These are phyloP conservation scores for Podaxis rugospora DNA, from an alignment of 768 basidiomycete genomes.

Conservation along the genomic window DNA sequence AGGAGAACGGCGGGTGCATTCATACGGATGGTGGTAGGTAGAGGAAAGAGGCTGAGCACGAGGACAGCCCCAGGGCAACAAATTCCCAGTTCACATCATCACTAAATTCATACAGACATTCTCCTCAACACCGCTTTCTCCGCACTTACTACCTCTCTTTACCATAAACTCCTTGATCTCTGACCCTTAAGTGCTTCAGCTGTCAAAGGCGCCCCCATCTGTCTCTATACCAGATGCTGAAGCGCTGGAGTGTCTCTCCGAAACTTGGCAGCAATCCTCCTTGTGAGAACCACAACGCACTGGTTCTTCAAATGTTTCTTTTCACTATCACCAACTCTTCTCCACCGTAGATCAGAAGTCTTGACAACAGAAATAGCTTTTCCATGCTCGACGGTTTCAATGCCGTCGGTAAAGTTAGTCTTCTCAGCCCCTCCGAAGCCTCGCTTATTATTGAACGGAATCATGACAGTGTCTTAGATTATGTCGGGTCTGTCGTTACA, in stretches of 20 bases:
- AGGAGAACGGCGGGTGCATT: constrained; percentile 36
- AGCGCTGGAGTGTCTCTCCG: not conserved
- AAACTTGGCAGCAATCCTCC: not conserved
- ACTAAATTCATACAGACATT: not conserved
- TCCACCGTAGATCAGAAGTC: not conserved
- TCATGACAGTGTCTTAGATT: not conserved
- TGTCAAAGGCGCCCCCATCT: not conserved
- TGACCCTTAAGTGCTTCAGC: not conserved
- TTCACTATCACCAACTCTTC: not conserved
- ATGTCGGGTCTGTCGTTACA: not conserved
- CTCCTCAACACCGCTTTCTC: not conserved
- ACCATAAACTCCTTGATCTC: not conserved
- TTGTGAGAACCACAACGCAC: not conserved
- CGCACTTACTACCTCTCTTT: not conserved
- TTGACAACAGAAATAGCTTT: not conserved
- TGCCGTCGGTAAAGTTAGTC: not conserved
- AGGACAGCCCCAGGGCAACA: not conserved
- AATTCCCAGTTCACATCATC: not conserved
- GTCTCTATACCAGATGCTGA: not conserved
- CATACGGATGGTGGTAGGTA: constrained; percentile 20
- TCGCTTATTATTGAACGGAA: not conserved
- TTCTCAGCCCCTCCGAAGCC: not conserved
- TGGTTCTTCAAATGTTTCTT: not conserved
- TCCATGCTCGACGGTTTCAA: not conserved
- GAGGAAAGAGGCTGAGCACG: not conserved